Evolutionary conservation across 2,329 filamentous ascomycete species (phyloP).

Genomic region (Pestalotiopsis sp.): DNA sequence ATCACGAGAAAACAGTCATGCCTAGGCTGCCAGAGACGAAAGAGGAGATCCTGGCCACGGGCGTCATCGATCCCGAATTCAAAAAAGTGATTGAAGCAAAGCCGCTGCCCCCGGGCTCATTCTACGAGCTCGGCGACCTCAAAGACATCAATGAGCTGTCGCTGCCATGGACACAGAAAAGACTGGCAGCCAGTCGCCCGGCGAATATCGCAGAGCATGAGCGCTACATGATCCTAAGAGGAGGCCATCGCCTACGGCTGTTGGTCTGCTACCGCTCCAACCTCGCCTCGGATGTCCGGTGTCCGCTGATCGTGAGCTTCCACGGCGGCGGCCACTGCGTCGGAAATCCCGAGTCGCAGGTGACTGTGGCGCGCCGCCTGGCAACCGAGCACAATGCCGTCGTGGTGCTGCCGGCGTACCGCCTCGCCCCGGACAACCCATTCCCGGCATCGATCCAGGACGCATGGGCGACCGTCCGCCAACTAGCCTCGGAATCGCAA

Average conservation of each 20-base stretch:
- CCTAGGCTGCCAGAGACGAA: background rate
- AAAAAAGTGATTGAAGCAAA: slow-evolving; percentile 14
- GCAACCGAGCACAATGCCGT: slow-evolving; percentile 12
- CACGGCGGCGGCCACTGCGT: slow-evolving; percentile 17
- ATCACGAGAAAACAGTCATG: background rate
- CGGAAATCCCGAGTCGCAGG: slow-evolving; percentile 15
- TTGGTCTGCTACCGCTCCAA: slow-evolving; percentile 8
- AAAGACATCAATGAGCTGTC: slow-evolving; percentile 6
- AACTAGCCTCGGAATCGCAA: slow-evolving; percentile 28
- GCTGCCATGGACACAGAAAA: slow-evolving; percentile 1
- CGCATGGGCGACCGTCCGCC: slow-evolving; percentile 53
- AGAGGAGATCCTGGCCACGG: slow-evolving; percentile 15
- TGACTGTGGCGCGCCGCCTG: slow-evolving; percentile 14
- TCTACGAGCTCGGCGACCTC: slow-evolving; percentile 1
- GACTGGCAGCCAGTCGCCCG: slow-evolving; percentile 6
- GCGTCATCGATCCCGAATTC: slow-evolving; percentile 15
- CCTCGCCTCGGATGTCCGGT: background rate
- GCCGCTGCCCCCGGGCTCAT: slow-evolving; percentile 11
- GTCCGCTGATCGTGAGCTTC: slow-evolving; percentile 17
- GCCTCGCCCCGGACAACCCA: slow-evolving; percentile 53
- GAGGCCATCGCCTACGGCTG: slow-evolving; percentile 11
- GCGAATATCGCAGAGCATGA: slow-evolving; percentile 14
- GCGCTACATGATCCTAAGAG: slow-evolving; percentile 10
- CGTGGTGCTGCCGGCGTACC: slow-evolving; percentile 36
- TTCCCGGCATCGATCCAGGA: slow-evolving; percentile 57